These are phyloP conservation scores for Pyrus bretschneideri DNA, from an alignment of 306 rosid genomes.

Conservation along the genomic window DNA sequence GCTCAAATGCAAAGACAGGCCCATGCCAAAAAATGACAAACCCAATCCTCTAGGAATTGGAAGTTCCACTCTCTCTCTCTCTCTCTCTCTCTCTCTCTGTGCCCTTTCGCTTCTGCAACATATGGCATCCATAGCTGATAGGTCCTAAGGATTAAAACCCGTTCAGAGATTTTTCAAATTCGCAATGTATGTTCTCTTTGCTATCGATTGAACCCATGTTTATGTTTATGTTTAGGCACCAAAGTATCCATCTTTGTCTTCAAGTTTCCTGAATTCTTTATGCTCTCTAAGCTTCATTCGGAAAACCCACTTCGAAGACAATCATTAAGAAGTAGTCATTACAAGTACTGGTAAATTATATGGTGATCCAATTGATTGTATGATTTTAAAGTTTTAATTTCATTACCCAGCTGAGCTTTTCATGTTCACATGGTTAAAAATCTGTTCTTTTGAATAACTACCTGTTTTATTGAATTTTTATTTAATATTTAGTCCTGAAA, in stretches of 20 bases:
- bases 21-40: not conserved
- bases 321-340: not conserved
- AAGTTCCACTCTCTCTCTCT: not conserved
- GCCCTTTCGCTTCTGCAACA: not conserved
- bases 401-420: not conserved
- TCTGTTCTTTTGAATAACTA: too few species aligned
- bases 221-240: not conserved
- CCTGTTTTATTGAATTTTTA: not conserved
- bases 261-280: not conserved
- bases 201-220: not conserved
- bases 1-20: not conserved
- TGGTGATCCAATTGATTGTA: not conserved
- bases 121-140: not conserved
- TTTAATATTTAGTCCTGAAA: not conserved
- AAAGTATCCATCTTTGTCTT: not conserved
- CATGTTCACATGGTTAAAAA: not conserved
- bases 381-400: not conserved
- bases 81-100: not conserved
- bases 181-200: not conserved
- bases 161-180: not conserved
- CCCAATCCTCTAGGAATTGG: not conserved
- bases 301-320: not conserved
- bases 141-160: not conserved
- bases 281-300: not conserved
- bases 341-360: not conserved